These are phyloP conservation scores for Exobasidium rhododendri DNA, from an alignment of 1,284 basidiomycete species.

Conservation along the genomic window DNA sequence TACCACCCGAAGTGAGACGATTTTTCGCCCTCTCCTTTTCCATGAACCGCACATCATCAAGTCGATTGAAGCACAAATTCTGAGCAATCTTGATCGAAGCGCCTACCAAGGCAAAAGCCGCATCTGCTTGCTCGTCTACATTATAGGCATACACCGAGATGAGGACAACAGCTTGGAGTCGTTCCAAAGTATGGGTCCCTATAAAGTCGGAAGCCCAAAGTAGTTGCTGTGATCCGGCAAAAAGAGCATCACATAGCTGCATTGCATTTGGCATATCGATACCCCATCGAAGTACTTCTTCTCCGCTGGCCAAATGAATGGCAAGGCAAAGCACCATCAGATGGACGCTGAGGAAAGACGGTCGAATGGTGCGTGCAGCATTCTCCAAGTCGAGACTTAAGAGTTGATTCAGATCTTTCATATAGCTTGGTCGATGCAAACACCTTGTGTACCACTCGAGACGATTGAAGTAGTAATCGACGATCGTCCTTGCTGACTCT, in stretches of 20 bases:
- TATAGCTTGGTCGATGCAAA: conserved; percentile 9
- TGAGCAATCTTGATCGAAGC: conserved; percentile 42
- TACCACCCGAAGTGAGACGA: neutral
- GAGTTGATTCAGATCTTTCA: conserved; percentile 21
- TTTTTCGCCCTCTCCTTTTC: conserved; percentile 12
- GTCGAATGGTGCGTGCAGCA: conserved; percentile 32
- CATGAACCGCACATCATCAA: conserved; percentile 21
- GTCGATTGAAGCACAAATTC: conserved; percentile 26
- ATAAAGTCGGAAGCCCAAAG: conserved; percentile 47
- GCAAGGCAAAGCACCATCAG: conserved; percentile 47
- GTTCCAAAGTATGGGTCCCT: conserved; percentile 42
- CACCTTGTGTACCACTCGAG: conserved; percentile 41
- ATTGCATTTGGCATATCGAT: conserved; percentile 28
- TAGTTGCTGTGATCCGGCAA: conserved; percentile 39
- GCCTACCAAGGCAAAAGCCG: conserved; percentile 44
- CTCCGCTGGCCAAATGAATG: conserved; percentile 37
- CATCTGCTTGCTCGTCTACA: conserved; percentile 44
- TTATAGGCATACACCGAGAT: conserved; percentile 51
- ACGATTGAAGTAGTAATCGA: conserved; percentile 45
- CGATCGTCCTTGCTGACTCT: conserved; percentile 19
- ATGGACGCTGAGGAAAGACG: conserved; percentile 39
- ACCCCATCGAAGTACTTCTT: conserved; percentile 22
- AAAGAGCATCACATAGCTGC: conserved; percentile 34
- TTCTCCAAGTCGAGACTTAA: conserved; percentile 29
- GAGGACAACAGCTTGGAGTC: conserved; percentile 43